Base-by-base conservation (phyloP, 495 filamentous ascomycete species). In the Aspergillus indologenus region DNA sequence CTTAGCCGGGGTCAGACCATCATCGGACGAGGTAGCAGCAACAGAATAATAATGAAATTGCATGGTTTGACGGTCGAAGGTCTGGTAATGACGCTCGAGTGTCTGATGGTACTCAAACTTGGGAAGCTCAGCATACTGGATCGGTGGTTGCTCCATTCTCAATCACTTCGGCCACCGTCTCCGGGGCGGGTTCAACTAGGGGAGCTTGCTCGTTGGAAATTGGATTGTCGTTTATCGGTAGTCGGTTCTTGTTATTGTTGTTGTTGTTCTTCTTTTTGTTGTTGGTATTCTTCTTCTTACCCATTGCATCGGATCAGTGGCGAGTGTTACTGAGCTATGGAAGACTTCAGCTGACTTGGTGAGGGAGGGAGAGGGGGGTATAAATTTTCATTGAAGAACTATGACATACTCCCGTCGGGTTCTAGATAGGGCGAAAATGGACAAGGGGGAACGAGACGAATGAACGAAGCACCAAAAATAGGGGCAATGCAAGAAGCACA, bases 71-170 rank as follows among this genome's bases (percentile, higher is more conserved):
- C 52, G 68, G 59, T 80, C 70, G 61, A 69, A 76, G 44, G 71
- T 71, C 64, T 77, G 73, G 61, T 77, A 78, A 46, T 67, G 67
- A 72, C 65, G 54, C 34, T 70, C 64, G 62, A 74, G 66, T 45
- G 57, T 65, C 56, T 76, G 34, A 40, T 40, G 71, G 65, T 79
- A 79, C 46, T 71, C 29, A 67, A 67, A 79, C 46, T 57, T 56
- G 59, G 76, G 71, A 66, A 77, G 53, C 44, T 69, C 23, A 66
- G 76, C 77, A 72, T 80, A 80, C 74, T 75, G 63, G 68, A 64
- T 67, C 46, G 70, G 59, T 34, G 46, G n/a, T 26, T 51, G 48
- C 45, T 47, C 63, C 73, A 78, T 77, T 66, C 68, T 75, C 66
- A 52, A 53, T 63, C 53, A 62, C 60, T 65, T 62, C 67, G 62